Base-by-base conservation (phyloP, 352 stramenopile species). In the Pythium dissimile region DNA sequence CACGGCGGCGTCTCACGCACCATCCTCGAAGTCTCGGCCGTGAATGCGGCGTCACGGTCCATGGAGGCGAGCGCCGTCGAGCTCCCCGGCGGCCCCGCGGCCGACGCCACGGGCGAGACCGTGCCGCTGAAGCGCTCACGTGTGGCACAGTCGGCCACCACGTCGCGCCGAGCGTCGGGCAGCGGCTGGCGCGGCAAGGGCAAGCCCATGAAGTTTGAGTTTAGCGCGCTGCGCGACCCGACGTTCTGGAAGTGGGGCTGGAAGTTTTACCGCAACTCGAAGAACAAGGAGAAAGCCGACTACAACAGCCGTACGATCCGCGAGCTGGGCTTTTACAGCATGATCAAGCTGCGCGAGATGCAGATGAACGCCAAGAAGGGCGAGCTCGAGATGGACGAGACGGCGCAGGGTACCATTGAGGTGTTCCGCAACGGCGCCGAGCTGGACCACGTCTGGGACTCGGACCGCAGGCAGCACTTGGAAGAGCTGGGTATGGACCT, bases 211-310 rank as follows among this genome's bases (percentile, higher is more conserved):
- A 87, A 89, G 45, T 78, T 94, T 32, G 85, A 94, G 65, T 81
- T 91, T 59, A 87, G 75, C 5, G 83, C 85, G n/a, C 65, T 91
- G 34, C 61, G 80, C 21, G 85, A 94, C 61, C 79, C 85, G 38
- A 83, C 83, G 54, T 93, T 93, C 54, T 94, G 85, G 85, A 90
- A 90, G 54, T 94, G 85, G 85, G 85, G 85, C 13, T 71, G 86
- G 35, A 81, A 92, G 52, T 94, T 93, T 54, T 86, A 87, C 70
- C 78, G 82, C 63, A 92, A 91, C 58, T 86, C 72, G 28, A 92
- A 89, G 61, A 89, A 64, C 55, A 64, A 86, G 54, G 56, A 71
- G 20, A 71, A 76, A 3, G 84, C 83, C 24, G 88, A 92, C 59
- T 77, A 88, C 43, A 84, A 92, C 57, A 80, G 75, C 28, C 83